phyloP scores from a whole-genome alignment of 305 asterid species.

The Solanum hybrid region DNA sequence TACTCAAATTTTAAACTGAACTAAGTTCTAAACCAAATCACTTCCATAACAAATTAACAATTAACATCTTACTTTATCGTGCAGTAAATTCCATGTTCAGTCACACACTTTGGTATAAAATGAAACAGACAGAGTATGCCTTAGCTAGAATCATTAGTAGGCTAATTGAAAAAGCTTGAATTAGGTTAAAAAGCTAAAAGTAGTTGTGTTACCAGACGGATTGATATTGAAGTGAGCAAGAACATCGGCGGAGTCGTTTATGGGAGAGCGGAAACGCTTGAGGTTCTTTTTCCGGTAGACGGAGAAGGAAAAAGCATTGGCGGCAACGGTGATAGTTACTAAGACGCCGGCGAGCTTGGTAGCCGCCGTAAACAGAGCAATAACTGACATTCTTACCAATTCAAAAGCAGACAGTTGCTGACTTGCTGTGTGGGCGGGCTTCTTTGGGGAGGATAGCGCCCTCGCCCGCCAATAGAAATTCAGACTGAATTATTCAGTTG shows the following conservation, averaged over 20 bases:
- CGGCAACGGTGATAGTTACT: conserved; percentile 71
- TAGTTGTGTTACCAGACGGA: conserved; percentile 29
- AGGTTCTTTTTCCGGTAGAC: conserved; percentile 55
- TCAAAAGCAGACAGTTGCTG: background rate
- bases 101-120: background rate
- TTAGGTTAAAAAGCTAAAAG: background rate
- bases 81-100: background rate
- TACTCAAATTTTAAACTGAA: background rate
- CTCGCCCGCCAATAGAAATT: background rate
- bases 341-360: conserved; percentile 80
- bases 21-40: background rate
- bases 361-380: conserved; percentile 48
- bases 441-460: background rate
- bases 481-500: background rate
- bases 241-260: conserved; percentile 54
- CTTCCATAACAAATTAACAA: background rate
- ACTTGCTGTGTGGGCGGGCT: background rate
- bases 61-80: background rate
- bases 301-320: conserved; percentile 62
- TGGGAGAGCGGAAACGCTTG: conserved; percentile 50
- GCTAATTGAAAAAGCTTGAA: background rate
- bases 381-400: conserved; percentile 33
- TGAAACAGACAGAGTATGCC: background rate
- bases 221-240: conserved; percentile 57
- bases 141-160: background rate